Conservation (phyloP, 2,329 filamentous ascomycete species). For the Biscogniauxia marginata region DNA sequence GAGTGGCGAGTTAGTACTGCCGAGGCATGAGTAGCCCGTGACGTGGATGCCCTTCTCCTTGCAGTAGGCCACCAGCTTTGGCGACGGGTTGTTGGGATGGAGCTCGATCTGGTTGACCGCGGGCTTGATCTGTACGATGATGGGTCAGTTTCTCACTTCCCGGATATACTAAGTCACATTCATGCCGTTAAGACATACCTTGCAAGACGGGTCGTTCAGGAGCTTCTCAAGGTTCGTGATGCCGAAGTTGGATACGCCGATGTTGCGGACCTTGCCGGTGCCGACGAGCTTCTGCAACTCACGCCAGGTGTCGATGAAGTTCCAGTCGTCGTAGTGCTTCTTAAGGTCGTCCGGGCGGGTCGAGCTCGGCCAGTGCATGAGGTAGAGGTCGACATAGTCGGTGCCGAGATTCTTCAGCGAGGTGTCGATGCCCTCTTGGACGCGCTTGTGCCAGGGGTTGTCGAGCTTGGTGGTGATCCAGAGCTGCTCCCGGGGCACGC, state of each 20-base stretch:
- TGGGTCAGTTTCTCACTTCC: too few species aligned
- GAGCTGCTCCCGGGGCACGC: slow-evolving; percentile 63
- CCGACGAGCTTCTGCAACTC: slow-evolving; percentile 69
- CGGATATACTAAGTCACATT: background rate
- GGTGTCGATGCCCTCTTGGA: slow-evolving; percentile 58
- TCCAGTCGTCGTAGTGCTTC: slow-evolving; percentile 74
- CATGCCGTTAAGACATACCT: slow-evolving; percentile 43
- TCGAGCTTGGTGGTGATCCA: slow-evolving; percentile 81
- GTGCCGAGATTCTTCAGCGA: slow-evolving; percentile 60
- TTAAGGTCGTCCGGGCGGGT: slow-evolving; percentile 60
- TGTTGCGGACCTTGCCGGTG: slow-evolving; percentile 73
- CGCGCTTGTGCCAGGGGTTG: slow-evolving; percentile 75
- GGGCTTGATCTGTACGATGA: slow-evolving; percentile 46
- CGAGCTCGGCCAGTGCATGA: slow-evolving; percentile 71
- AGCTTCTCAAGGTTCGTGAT: slow-evolving; percentile 79
- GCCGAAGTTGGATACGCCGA: slow-evolving; percentile 84
- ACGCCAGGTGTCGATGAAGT: slow-evolving; percentile 77
- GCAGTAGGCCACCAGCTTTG: slow-evolving; percentile 73
- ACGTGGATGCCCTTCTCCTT: slow-evolving; percentile 70
- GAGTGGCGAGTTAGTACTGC: slow-evolving; percentile 67
- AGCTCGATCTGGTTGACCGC: slow-evolving; percentile 83
- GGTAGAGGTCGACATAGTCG: slow-evolving; percentile 68
- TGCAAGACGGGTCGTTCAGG: slow-evolving; percentile 62
- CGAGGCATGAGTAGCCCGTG: slow-evolving; percentile 74
- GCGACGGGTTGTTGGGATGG: slow-evolving; percentile 78